phyloP scores from a whole-genome alignment of 305 asterid species.

The Plantago lanceolata region DNA sequence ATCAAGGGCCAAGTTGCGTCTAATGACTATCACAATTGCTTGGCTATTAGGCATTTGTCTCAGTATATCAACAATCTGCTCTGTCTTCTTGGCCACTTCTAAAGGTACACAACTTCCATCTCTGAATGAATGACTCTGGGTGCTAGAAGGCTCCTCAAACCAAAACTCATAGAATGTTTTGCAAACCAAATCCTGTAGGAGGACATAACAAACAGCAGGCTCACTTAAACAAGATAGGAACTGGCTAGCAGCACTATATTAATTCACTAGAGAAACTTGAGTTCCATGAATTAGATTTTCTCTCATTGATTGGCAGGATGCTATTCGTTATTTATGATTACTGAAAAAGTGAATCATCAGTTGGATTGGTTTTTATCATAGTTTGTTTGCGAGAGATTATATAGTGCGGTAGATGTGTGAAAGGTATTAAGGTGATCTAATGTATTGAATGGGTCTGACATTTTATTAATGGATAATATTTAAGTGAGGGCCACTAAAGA shows the following conservation, averaged over 20 bases:
- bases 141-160: constrained; percentile 91
- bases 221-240: constrained; percentile 17
- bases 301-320: too few relatives aligned
- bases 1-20: constrained; percentile 83
- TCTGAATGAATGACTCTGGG: constrained; percentile 50
- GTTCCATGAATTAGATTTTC: too few relatives aligned
- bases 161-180: constrained; percentile 98
- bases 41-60: constrained; percentile 78
- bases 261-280: neutral
- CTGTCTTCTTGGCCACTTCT: constrained; percentile 90
- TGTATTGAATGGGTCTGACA: too few relatives aligned
- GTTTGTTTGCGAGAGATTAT: too few relatives aligned
- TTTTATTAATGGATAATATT: too few relatives aligned
- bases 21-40: constrained; percentile 74
- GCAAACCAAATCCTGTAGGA: constrained; percentile 89
- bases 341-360: too few relatives aligned
- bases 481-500: too few relatives aligned
- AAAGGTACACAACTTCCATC: constrained; percentile 95
- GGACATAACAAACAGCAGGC: constrained; percentile 25
- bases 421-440: too few relatives aligned
- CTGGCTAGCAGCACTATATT: neutral
- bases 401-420: too few relatives aligned
- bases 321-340: too few relatives aligned
- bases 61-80: constrained; percentile 89
- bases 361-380: too few relatives aligned